Base-by-base conservation (phyloP, 1,284 basidiomycete species). In the Ceratobasidium sp. region DNA sequence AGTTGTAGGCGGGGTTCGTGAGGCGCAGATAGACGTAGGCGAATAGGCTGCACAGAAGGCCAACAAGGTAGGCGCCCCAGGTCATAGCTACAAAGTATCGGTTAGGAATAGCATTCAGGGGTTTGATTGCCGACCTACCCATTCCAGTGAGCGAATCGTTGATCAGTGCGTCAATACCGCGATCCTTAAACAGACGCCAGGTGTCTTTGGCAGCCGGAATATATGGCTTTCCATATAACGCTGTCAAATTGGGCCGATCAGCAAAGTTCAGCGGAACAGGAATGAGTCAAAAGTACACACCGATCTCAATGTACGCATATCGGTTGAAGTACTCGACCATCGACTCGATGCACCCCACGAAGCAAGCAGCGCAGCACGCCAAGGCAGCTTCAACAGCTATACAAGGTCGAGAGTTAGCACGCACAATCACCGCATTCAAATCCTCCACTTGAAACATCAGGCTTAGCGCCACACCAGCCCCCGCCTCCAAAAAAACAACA, bases 131-230 rank as follows among this genome's bases (percentile, higher is more conserved):
- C 55, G 43, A 46, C 44, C 73, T 54, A 43, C 63, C 54, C 62
- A 92, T 94, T 77, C 90, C 88, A 74, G 95, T 90, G 21, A 96
- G 85, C 1, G 88, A 92, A 80, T 96, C 94, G 79, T 96, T 95
- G 78, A 95, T 86, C 18, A 97, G 82, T 0, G 91, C 92, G 78
- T 94, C 91, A 76, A 96, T 79, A 83, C 91, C 95, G 73, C 93
- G 87, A 78, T 96, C 91, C 78, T 88, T 89, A 83, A 96, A 89
- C 69, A 96, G 80, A n/a, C 86, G 85, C 93, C 93, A 97, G 0
- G 95, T 95, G 79, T 95, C 93, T 81, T 93, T 95, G 2, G 95
- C 93, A n/a, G 95, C 95, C 18, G 84, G 79, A 67, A 95, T 87
- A 78, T 96, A 97, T 0, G 89, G 83, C 82, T 97, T 96, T 28